Conservation (phyloP, 768 basidiomycete genomes). For the Mycena amicta region DNA sequence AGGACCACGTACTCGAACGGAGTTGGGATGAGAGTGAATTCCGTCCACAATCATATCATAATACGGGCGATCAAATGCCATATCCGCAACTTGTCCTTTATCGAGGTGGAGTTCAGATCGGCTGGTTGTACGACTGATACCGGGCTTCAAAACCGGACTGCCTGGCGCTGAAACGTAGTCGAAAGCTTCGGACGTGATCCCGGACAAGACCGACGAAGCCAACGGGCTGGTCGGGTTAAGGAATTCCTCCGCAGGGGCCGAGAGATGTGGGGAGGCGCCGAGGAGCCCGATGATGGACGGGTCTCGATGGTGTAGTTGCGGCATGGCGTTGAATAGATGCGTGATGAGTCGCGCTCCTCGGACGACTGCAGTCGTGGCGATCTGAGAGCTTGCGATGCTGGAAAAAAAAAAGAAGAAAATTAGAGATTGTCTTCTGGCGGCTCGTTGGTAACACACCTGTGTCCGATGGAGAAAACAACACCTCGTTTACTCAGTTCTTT, state of each 20-base stretch:
- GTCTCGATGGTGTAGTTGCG: slow-evolving; percentile 85
- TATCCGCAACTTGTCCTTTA: slow-evolving; percentile 53
- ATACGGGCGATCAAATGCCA: slow-evolving; percentile 69
- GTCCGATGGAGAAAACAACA: slow-evolving; percentile 83
- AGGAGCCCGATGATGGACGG: slow-evolving; percentile 90
- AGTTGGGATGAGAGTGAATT: slow-evolving; percentile 88
- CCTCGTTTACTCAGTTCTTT: slow-evolving; percentile 61
- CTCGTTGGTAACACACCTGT: slow-evolving; percentile 54
- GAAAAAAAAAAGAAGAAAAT: slow-evolving; percentile 3
- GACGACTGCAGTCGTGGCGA: slow-evolving; percentile 70
- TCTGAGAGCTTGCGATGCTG: slow-evolving; percentile 74
- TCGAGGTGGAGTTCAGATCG: slow-evolving; percentile 44
- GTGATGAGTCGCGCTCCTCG: slow-evolving; percentile 85
- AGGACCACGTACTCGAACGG: slow-evolving; percentile 71
- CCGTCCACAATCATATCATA: slow-evolving; percentile 92
- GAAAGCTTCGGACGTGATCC: slow-evolving; percentile 57
- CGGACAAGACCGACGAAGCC: slow-evolving; percentile 3
- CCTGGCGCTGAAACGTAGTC: slow-evolving; percentile 40
- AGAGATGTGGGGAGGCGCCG: slow-evolving; percentile 71
- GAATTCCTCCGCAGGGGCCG: slow-evolving; percentile 32
- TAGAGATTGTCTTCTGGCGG: background rate
- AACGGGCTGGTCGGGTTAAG: slow-evolving; percentile 4
- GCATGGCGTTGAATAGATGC: slow-evolving; percentile 94
- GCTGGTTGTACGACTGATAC: slow-evolving; percentile 27
- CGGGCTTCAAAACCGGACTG: slow-evolving; percentile 1